phyloP scores from a whole-genome alignment of 148 eudicot species.

The Nepenthes gracilis region DNA sequence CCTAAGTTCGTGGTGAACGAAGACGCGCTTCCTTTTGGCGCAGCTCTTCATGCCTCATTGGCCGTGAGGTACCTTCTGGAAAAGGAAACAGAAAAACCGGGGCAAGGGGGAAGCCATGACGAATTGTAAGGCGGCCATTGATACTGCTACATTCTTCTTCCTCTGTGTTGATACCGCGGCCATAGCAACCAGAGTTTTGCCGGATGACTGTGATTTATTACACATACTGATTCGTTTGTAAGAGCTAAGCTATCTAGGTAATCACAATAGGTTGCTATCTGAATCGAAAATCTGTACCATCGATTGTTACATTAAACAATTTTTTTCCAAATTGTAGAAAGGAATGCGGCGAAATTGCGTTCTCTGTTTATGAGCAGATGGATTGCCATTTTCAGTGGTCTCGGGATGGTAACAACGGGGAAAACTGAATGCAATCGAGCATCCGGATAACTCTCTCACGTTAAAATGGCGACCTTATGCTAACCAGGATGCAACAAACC shows the following conservation, averaged over 20 bases:
- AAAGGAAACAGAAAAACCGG: background rate
- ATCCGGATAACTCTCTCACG: no score
- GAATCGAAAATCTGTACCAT: background rate
- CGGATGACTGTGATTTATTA: background rate
- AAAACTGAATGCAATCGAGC: no score
- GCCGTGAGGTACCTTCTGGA: constrained; percentile 12
- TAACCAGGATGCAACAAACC: no score
- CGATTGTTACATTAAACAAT: no score
- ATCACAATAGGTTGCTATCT: background rate
- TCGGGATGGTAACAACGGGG: no score
- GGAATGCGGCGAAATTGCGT: no score
- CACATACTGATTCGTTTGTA: background rate
- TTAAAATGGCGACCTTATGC: no score
- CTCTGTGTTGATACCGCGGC: background rate
- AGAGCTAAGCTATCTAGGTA: background rate
- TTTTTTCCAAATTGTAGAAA: no score
- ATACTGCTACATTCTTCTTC: background rate
- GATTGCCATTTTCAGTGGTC: no score
- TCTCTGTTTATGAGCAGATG: no score
- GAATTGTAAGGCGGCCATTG: constrained; percentile 9
- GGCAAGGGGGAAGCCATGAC: constrained; percentile 1
- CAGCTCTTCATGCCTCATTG: constrained; percentile 61
- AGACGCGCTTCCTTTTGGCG: constrained; percentile 46
- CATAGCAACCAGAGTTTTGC: background rate
- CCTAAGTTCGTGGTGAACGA: constrained; percentile 43